Evolutionary conservation across 768 basidiomycete genomes (phyloP), one percentile per base, ranked within the genome.

Genomic region (Collybia nuda): DNA sequence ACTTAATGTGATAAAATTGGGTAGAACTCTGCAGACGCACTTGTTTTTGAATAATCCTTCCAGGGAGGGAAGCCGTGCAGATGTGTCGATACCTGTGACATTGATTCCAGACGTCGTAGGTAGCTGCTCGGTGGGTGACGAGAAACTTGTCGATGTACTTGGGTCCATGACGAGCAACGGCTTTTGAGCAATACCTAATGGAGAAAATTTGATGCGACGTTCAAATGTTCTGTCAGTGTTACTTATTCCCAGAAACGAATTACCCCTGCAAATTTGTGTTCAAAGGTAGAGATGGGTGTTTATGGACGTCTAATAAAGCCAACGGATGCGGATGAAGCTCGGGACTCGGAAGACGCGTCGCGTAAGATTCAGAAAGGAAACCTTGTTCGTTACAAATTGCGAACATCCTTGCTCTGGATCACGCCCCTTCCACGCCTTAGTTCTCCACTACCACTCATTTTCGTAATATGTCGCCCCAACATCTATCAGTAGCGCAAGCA

Each of bases 11-110:
- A 47, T 2, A 46, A 40, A 45, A 51, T 23, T 14, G 35, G 40
- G 48, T 59, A 29, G 50, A 18, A 19, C 9, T 23, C 44, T 35
- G 2, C 44, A 50, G 44, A 75, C 86, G 71, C 64, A 89, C 87
- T 89, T 89, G 73, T 87, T 83, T 51, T 75, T 77, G 19, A 82
- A 64, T 26, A 87, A 65, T 37, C 58, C 57, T 15, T 59, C 59
- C 14, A 81, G 40, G 4, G 78, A 56, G 19, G 75, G 71, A 1
- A 63, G 51, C n/a, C 53, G 53, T n/a, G 40, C 12, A 24, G 50
- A 46, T 26, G 47, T 44, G 26, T 60, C 52, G 21, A 46, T 50
- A 48, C 56, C 48, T 23, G 49, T 40, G n/a, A 17, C 18, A 39
- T 52, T 11, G 32, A 54, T 44, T 51, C 47, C 23, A 47, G 59